Conservation (phyloP, 2,329 filamentous ascomycete species). For the Pseudogymnoascus sp. region DNA sequence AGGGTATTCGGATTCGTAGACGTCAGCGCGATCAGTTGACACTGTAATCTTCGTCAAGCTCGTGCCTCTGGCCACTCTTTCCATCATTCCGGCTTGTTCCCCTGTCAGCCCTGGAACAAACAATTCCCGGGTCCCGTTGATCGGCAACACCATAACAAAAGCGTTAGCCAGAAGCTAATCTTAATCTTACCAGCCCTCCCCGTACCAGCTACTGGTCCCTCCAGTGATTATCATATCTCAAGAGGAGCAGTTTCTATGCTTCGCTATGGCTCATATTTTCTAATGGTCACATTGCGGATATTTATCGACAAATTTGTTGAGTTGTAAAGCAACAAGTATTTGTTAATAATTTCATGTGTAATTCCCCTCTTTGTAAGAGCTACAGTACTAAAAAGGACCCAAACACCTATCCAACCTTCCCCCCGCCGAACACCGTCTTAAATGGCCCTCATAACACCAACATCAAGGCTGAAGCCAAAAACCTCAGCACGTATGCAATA, state of each 20-base stretch:
- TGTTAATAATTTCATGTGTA: not conserved
- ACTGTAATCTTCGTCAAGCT: not conserved
- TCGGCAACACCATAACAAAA: conserved; percentile 2
- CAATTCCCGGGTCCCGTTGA: conserved; percentile 1
- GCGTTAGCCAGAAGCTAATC: not conserved
- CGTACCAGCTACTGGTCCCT: not conserved
- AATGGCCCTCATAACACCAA: not conserved
- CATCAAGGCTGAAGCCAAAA: not conserved
- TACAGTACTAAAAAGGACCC: not conserved
- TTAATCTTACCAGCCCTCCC: not conserved
- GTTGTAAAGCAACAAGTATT: not conserved
- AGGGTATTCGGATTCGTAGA: not conserved
- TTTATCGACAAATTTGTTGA: not conserved
- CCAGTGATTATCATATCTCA: conserved; percentile 1
- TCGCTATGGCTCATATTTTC: not conserved
- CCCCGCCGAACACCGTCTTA: not conserved
- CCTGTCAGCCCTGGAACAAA: conserved; percentile 5
- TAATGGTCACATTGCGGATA: not conserved
- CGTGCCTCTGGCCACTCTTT: conserved; percentile 5
- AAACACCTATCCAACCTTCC: not conserved
- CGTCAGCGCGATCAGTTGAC: conserved; percentile 6
- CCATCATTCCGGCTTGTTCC: conserved; percentile 8
- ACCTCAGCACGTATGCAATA: conserved; percentile 1
- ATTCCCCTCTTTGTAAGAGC: not conserved
- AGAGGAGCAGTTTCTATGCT: not conserved